These are phyloP conservation scores for Citropsis articulata DNA, from an alignment of 345 rosid genomes.

Conservation along the genomic window DNA sequence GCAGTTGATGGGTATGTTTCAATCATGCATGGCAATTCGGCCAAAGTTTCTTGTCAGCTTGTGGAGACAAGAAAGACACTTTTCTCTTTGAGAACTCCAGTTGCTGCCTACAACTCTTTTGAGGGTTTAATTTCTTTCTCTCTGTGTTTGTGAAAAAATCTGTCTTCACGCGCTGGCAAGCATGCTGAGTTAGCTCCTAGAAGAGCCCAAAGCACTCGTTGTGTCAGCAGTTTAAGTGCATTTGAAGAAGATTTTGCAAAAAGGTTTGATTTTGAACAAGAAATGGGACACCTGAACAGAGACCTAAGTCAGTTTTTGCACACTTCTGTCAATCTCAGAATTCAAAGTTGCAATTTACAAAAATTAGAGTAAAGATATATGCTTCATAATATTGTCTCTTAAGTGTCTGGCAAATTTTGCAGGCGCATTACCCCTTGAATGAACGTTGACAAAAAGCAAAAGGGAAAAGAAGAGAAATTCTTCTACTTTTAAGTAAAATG, in stretches of 20 bases:
- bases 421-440: background rate
- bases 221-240: slow-evolving; percentile 7
- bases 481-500: background rate
- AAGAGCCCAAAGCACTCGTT: slow-evolving; percentile 6
- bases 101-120: slow-evolving; percentile 4
- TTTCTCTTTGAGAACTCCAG: slow-evolving; percentile 23
- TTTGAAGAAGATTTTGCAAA: slow-evolving; percentile 10
- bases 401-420: slow-evolving; percentile 2
- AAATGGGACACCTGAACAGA: slow-evolving; percentile 15
- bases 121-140: background rate
- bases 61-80: slow-evolving; percentile 48
- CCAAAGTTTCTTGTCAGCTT: slow-evolving; percentile 44
- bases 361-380: background rate
- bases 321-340: background rate
- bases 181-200: slow-evolving; percentile 8
- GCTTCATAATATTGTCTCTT: slow-evolving; percentile 14
- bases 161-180: slow-evolving; percentile 30
- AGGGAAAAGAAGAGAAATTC: background rate
- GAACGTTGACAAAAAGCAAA: background rate
- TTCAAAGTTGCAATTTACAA: slow-evolving; percentile 7
- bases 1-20: slow-evolving; percentile 36
- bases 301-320: slow-evolving; percentile 13
- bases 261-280: slow-evolving; percentile 8
- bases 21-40: slow-evolving; percentile 36
- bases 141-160: background rate